Evolutionary conservation across 805 yeast genomes (phyloP).

Genomic region (Millerozyma acaciae): DNA sequence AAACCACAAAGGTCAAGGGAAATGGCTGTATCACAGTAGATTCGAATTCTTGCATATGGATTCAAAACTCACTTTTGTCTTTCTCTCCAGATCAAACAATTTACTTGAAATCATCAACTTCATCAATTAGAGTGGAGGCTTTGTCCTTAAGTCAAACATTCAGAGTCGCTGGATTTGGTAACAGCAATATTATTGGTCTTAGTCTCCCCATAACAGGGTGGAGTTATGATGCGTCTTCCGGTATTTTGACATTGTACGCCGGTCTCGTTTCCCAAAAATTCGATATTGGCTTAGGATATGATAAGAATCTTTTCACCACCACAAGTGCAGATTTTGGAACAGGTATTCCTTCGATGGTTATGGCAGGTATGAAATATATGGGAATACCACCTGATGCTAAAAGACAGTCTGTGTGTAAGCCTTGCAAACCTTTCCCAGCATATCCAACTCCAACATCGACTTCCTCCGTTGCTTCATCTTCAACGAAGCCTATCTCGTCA

Average conservation of each 20-base stretch:
- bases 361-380: slow-evolving; percentile 1
- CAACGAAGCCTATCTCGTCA: slow-evolving; percentile 9
- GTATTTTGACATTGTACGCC: slow-evolving; percentile 17
- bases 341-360: background rate
- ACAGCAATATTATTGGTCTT: slow-evolving; percentile 18
- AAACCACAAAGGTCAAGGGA: slow-evolving; percentile 19
- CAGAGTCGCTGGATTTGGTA: slow-evolving; percentile 23
- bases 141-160: slow-evolving; percentile 13
- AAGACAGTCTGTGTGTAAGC: slow-evolving; percentile 1
- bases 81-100: slow-evolving; percentile 14
- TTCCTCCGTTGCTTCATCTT: slow-evolving; percentile 1
- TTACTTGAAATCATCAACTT: slow-evolving; percentile 15
- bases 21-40: slow-evolving; percentile 22
- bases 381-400: slow-evolving; percentile 3
- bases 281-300: slow-evolving; percentile 8
- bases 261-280: background rate
- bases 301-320: background rate
- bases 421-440: slow-evolving; percentile 4
- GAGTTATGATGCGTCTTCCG: slow-evolving; percentile 12
- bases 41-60: slow-evolving; percentile 7
- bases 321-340: slow-evolving; percentile 1
- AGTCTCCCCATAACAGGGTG: slow-evolving; percentile 2
- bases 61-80: slow-evolving; percentile 12
- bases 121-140: slow-evolving; percentile 15
- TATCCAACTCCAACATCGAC: slow-evolving; percentile 1